These are phyloP conservation scores for Vickermania spadyakhi DNA, from an alignment of 208 protist genomes.

Conservation along the genomic window DNA sequence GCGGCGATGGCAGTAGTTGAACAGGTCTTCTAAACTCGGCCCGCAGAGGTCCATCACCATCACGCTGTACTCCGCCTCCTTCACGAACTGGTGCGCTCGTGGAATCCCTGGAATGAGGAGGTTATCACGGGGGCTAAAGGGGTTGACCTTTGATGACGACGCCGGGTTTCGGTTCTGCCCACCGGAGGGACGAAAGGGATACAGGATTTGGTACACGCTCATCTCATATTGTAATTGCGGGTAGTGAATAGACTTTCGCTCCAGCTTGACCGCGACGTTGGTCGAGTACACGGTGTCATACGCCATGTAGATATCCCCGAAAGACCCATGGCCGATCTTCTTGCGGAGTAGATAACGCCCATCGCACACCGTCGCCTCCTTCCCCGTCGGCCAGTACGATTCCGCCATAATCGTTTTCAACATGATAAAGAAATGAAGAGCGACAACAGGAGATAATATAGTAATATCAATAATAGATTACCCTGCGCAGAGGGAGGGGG, in stretches of 20 bases:
- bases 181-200: constrained; percentile 10
- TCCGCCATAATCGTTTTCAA: constrained; percentile 6
- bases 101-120: constrained; percentile 85
- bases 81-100: constrained; percentile 92
- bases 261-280: constrained; percentile 81
- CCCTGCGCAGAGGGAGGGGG: too few relatives aligned
- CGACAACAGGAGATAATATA: too few relatives aligned
- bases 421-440: too few relatives aligned
- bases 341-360: constrained; percentile 50
- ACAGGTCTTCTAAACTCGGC: constrained; percentile 82
- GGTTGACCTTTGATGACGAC: background rate
- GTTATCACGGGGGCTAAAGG: background rate
- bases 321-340: constrained; percentile 94
- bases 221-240: constrained; percentile 97
- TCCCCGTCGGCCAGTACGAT: constrained; percentile 8
- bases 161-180: background rate
- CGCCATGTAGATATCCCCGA: constrained; percentile 98
- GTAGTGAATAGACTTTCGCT: constrained; percentile 76
- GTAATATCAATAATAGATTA: too few relatives aligned
- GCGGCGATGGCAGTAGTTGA: constrained; percentile 86
- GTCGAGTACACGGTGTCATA: constrained; percentile 35
- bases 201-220: constrained; percentile 80
- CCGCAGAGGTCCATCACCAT: constrained; percentile 90
- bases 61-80: constrained; percentile 97
- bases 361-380: constrained; percentile 36